phyloP scores from a whole-genome alignment of 1,284 basidiomycete genomes.

The Mrakiaceae sp. region DNA sequence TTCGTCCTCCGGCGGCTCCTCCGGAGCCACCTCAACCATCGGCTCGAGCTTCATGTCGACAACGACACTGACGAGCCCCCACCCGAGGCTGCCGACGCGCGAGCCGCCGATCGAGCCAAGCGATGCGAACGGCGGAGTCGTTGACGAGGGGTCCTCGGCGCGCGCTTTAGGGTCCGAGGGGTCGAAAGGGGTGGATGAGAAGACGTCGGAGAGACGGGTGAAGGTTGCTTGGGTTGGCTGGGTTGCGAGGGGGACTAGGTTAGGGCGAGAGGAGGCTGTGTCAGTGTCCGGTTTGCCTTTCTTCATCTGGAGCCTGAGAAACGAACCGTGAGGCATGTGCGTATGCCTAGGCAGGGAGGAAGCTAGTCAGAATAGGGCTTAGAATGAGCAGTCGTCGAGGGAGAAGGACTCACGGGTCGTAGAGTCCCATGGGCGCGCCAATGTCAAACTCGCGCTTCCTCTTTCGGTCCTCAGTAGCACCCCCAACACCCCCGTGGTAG shows the following conservation, averaged over 20 bases:
- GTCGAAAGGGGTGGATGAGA: constrained; percentile 20
- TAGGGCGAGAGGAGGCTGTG: background rate
- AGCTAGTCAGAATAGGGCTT: background rate
- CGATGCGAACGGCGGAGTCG: background rate
- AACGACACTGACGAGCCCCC: constrained; percentile 14
- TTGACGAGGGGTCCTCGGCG: background rate
- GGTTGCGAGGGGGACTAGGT: constrained; percentile 29
- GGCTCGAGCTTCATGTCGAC: constrained; percentile 9
- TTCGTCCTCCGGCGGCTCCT: background rate
- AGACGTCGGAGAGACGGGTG: constrained; percentile 24
- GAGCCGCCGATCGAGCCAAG: constrained; percentile 3
- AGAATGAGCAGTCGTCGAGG: constrained; percentile 6
- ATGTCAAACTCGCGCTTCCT: constrained; percentile 24
- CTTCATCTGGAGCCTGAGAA: constrained; percentile 28
- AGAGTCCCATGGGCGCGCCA: constrained; percentile 17
- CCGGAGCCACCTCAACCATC: background rate
- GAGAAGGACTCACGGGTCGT: constrained; percentile 15
- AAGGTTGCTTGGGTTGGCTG: constrained; percentile 25
- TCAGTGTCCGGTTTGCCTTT: background rate
- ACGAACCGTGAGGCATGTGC: constrained; percentile 13
- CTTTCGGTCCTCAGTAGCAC: constrained; percentile 17
- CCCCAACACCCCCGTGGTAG: background rate
- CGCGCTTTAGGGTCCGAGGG: background rate
- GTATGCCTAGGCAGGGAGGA: background rate
- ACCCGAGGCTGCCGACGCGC: constrained; percentile 1